These are phyloP conservation scores for Antarctomyces pellizariae DNA, from an alignment of 495 filamentous ascomycete genomes.

Conservation along the genomic window DNA sequence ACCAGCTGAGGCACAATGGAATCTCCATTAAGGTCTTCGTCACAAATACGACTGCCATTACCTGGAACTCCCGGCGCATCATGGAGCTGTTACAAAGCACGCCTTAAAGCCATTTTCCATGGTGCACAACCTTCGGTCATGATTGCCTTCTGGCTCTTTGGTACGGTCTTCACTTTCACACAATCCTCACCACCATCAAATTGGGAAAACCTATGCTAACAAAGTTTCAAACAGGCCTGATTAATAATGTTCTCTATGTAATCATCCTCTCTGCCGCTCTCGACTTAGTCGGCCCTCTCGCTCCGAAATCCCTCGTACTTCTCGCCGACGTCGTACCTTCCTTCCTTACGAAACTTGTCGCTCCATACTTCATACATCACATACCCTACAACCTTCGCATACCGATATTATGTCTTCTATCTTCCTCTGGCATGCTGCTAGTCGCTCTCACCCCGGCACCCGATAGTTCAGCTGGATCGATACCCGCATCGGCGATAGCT, in stretches of 20 bases:
- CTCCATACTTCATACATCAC: constrained; percentile 79
- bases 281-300: constrained; percentile 65
- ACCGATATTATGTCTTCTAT: constrained; percentile 44
- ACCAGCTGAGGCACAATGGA: no score
- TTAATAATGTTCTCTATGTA: constrained; percentile 97
- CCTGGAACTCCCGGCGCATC: constrained; percentile 53
- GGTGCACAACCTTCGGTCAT: constrained; percentile 51
- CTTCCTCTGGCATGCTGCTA: constrained; percentile 63
- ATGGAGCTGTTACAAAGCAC: constrained; percentile 43
- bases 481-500: constrained; percentile 33
- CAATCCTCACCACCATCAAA: constrained; percentile 1
- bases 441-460: constrained; percentile 58
- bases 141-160: constrained; percentile 79
- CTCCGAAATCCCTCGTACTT: constrained; percentile 80
- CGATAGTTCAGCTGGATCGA: constrained; percentile 26
- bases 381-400: constrained; percentile 61
- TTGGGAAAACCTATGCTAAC: background rate
- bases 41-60: constrained; percentile 47
- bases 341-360: constrained; percentile 67
- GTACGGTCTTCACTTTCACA: constrained; percentile 21
- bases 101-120: constrained; percentile 36
- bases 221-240: constrained; percentile 35
- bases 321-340: constrained; percentile 80
- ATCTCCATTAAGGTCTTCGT: no score
- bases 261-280: constrained; percentile 90